Evolutionary conservation across 2,329 filamentous ascomycete species (phyloP).

Genomic region (Raffaelea ambrosiae): DNA sequence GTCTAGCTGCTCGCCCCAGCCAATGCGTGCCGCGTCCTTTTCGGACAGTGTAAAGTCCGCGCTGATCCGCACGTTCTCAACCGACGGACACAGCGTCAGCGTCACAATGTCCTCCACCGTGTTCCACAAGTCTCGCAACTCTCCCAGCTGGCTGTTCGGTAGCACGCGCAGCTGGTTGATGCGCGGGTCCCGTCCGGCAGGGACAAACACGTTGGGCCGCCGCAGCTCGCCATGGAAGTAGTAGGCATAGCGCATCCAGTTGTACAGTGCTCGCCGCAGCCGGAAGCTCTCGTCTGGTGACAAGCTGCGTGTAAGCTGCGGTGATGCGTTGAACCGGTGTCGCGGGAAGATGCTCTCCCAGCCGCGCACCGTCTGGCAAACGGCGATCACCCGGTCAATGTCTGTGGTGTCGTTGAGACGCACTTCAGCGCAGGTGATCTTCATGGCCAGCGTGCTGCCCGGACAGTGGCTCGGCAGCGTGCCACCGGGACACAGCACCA

Average conservation of each 20-base stretch:
- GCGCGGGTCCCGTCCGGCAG: slow-evolving; percentile 24
- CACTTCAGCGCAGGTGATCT: slow-evolving; percentile 5
- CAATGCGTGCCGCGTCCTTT: slow-evolving; percentile 17
- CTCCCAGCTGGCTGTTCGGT: slow-evolving; percentile 33
- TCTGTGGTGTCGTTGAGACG: slow-evolving; percentile 15
- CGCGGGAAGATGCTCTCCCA: slow-evolving; percentile 30
- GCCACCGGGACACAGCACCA: slow-evolving; percentile 12
- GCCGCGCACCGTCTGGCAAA: slow-evolving; percentile 25
- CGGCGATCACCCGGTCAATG: slow-evolving; percentile 20
- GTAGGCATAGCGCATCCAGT: slow-evolving; percentile 46
- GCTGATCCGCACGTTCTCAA: slow-evolving; percentile 26
- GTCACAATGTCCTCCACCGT: slow-evolving; percentile 35
- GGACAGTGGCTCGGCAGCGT: slow-evolving; percentile 6
- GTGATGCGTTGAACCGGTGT: slow-evolving; percentile 30
- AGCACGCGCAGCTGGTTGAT: slow-evolving; percentile 34
- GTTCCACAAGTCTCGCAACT: slow-evolving; percentile 35
- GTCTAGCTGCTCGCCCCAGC: slow-evolving; percentile 21
- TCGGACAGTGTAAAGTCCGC: slow-evolving; percentile 15
- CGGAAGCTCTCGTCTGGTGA: slow-evolving; percentile 32
- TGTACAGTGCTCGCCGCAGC: slow-evolving; percentile 40
- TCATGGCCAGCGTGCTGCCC: not conserved
- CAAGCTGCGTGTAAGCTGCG: slow-evolving; percentile 34
- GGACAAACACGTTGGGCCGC: slow-evolving; percentile 13
- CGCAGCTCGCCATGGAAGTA: slow-evolving; percentile 40
- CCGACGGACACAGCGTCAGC: slow-evolving; percentile 36